phyloP scores from a whole-genome alignment of 1,284 basidiomycete genomes.

The Puccinia hordei region DNA sequence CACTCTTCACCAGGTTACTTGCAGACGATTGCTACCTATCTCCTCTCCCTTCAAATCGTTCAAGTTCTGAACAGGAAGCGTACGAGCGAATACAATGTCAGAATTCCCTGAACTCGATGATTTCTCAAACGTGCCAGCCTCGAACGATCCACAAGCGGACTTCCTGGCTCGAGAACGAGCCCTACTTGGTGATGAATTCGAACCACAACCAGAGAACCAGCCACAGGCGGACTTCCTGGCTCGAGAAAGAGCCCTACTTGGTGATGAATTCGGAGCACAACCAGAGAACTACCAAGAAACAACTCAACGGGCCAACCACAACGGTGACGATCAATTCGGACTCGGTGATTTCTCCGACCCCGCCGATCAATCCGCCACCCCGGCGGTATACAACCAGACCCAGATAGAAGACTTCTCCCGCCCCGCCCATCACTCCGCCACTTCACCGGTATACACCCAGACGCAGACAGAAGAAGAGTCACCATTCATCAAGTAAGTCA shows the following conservation, averaged over 20 bases:
- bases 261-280: constrained; percentile 54
- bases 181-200: constrained; percentile 56
- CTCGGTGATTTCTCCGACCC: constrained; percentile 57
- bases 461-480: constrained; percentile 73
- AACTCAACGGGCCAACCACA: constrained; percentile 54
- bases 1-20: not conserved
- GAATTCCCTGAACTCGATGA: constrained; percentile 48
- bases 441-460: constrained; percentile 35
- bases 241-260: constrained; percentile 55
- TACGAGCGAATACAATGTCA: constrained; percentile 6
- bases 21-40: too few relatives aligned
- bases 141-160: constrained; percentile 50
- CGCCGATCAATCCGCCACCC: constrained; percentile 33
- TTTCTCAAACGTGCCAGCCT: constrained; percentile 15
- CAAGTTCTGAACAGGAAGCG: not conserved
- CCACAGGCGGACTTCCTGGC: too few relatives aligned
- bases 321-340: constrained; percentile 54
- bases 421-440: constrained; percentile 26
- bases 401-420: too few relatives aligned
- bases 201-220: constrained; percentile 43
- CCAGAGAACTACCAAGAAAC: constrained; percentile 33
- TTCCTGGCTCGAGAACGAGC: constrained; percentile 54
- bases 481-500: constrained; percentile 75
- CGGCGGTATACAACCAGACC: too few relatives aligned
- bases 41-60: too few relatives aligned